Percentiles rank a stretch among this genome's conserved stretches.
phyloP scores from a whole-genome alignment of 202 grass and related monocot species.

The Musa balbisiana region DNA sequence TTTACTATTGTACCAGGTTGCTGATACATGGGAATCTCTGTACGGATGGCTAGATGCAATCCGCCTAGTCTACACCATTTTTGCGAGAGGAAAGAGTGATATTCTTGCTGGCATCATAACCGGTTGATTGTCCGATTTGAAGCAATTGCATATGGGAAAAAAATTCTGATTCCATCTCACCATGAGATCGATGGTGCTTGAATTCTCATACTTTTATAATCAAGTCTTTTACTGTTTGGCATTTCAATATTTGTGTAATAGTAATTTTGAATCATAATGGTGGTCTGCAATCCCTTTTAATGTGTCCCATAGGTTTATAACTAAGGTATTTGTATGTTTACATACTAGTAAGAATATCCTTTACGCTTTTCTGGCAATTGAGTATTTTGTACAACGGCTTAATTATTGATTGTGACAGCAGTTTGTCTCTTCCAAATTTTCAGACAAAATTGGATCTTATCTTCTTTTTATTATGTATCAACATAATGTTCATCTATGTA shows the following conservation, averaged over 20 bases:
- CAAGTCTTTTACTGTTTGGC: no score
- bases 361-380: not conserved
- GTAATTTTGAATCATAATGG: no score
- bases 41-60: conserved; percentile 94
- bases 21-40: conserved; percentile 83
- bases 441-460: not conserved
- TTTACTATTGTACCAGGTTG: conserved; percentile 40
- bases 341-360: not conserved
- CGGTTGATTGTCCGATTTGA: conserved; percentile 32
- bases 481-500: not conserved
- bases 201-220: not conserved
- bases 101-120: conserved; percentile 95
- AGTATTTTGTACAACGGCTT: not conserved
- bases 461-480: not conserved
- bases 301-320: not conserved
- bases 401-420: no score
- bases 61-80: conserved; percentile 88
- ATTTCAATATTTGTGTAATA: no score
- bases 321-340: not conserved
- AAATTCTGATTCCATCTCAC: not conserved
- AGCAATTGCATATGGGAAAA: not conserved
- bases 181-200: not conserved
- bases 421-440: not conserved
- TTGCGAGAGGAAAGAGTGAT: conserved; percentile 80
- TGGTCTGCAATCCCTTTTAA: not conserved